Conservation (phyloP, 2,329 filamentous ascomycete species). For the Aspergillus candidus region DNA sequence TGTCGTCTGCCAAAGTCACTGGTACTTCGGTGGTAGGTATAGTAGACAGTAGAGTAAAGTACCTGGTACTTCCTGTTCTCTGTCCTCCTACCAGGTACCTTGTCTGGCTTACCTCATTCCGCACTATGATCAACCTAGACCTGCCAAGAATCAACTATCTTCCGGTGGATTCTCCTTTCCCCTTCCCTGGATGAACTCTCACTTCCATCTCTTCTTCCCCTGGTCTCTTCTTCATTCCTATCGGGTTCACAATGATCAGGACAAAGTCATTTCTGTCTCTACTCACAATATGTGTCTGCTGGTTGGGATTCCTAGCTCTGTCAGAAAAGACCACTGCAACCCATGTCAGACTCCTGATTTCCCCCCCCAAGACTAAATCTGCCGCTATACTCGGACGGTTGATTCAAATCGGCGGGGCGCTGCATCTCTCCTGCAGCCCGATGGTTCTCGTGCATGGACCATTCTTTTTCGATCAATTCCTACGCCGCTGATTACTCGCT, state of each 20-base stretch:
- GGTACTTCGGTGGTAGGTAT: conserved; percentile 3
- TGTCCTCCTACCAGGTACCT: too few species aligned
- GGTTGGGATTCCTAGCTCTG: too few species aligned
- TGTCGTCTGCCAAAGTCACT: conserved; percentile 13
- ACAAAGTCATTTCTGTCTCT: too few species aligned
- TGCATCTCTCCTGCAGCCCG: conserved; percentile 17
- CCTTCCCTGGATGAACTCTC: too few species aligned
- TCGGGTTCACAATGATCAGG: too few species aligned
- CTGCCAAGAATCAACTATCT: too few species aligned
- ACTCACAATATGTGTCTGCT: too few species aligned
- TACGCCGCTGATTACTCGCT: conserved; percentile 5
- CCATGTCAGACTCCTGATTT: conserved; percentile 6
- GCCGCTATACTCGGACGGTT: conserved; percentile 18
- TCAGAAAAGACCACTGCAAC: not conserved
- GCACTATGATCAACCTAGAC: too few species aligned
- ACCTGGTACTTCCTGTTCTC: conserved; percentile 5
- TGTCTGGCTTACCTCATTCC: too few species aligned
- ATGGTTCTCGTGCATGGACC: conserved; percentile 21
- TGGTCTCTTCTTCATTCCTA: too few species aligned
- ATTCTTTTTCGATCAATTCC: conserved; percentile 13
- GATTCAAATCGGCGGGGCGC: conserved; percentile 22
- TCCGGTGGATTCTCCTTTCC: too few species aligned
- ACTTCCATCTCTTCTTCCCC: too few species aligned
- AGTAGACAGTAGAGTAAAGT: not conserved
- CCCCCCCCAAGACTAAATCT: conserved; percentile 13